Percentiles rank a stretch among this genome's conserved stretches.
Evolutionary conservation across 2,329 filamentous ascomycete species (phyloP).

Genomic region (Aspergillus candidus): DNA sequence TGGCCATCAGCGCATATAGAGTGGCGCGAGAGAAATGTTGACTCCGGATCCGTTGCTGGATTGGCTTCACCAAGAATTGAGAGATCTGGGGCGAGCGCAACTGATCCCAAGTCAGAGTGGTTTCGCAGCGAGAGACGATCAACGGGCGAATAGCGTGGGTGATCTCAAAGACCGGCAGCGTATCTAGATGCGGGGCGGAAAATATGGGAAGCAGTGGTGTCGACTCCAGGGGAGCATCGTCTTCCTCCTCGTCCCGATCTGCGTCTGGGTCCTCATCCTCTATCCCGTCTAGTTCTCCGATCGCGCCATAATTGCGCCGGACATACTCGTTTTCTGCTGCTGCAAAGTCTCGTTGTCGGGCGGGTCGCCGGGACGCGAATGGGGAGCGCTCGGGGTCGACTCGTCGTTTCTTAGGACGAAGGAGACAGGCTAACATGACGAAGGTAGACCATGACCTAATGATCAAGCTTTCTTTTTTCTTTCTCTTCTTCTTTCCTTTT

Average conservation of each 20-base stretch:
- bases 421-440: constrained; percentile 28
- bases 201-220: constrained; percentile 68
- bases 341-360: constrained; percentile 7
- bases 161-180: constrained; percentile 80
- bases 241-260: constrained; percentile 34
- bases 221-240: constrained; percentile 41
- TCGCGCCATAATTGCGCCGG: constrained; percentile 19
- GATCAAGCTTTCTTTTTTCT: constrained; percentile 11
- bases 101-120: constrained; percentile 89
- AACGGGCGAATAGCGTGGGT: constrained; percentile 85
- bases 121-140: constrained; percentile 80
- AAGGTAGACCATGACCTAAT: constrained; percentile 14
- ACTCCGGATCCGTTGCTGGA: constrained; percentile 79
- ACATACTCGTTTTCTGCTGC: constrained; percentile 15
- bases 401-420: constrained; percentile 26
- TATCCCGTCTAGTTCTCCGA: constrained; percentile 35
- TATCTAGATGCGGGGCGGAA: constrained; percentile 63
- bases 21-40: constrained; percentile 82
- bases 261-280: constrained; percentile 37
- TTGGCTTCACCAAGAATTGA: constrained; percentile 91
- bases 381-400: constrained; percentile 21
- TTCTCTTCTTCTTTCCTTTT: constrained; percentile 10
- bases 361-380: constrained; percentile 24
- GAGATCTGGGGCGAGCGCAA: constrained; percentile 92
- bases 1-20: constrained; percentile 84